Conservation (phyloP, 352 stramenopile genomes). For the Discostella stelligera region DNA sequence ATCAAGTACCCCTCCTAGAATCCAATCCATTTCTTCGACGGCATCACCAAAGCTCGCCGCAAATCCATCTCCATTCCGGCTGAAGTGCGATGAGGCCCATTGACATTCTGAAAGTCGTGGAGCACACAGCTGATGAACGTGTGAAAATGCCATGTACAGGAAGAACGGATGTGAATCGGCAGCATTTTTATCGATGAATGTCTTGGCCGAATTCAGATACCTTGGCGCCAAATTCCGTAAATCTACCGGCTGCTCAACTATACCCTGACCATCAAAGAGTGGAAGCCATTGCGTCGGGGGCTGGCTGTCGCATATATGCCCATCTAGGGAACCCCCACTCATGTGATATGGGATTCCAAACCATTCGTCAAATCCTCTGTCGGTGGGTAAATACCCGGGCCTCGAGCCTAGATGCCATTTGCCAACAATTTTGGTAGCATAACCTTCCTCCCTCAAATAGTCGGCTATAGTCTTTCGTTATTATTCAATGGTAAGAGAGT, state of each 20-base stretch:
- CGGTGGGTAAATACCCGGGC: constrained; percentile 52
- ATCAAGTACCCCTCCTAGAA: constrained; percentile 52
- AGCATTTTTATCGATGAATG: constrained; percentile 46
- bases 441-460: constrained; percentile 53
- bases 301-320: constrained; percentile 46
- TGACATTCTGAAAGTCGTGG: constrained; percentile 45
- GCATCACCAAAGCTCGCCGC: constrained; percentile 46
- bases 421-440: constrained; percentile 66
- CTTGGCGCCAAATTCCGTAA: constrained; percentile 9
- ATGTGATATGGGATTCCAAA: constrained; percentile 73
- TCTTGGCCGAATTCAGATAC: constrained; percentile 38
- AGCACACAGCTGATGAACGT: constrained; percentile 70
- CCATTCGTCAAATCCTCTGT: constrained; percentile 71
- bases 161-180: constrained; percentile 54
- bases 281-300: constrained; percentile 58
- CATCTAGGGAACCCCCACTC: constrained; percentile 58
- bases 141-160: constrained; percentile 64
- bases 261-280: constrained; percentile 47
- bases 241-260: constrained; percentile 64
- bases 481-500: background rate
- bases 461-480: constrained; percentile 45
- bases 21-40: constrained; percentile 74
- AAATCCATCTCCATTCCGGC: constrained; percentile 28
- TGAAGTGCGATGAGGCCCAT: constrained; percentile 39
- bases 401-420: constrained; percentile 76